Percentiles rank a stretch among this genome's conserved stretches.
These are phyloP conservation scores for Ustilago sp. DNA, from an alignment of 1,284 basidiomycete genomes.

Conservation along the genomic window DNA sequence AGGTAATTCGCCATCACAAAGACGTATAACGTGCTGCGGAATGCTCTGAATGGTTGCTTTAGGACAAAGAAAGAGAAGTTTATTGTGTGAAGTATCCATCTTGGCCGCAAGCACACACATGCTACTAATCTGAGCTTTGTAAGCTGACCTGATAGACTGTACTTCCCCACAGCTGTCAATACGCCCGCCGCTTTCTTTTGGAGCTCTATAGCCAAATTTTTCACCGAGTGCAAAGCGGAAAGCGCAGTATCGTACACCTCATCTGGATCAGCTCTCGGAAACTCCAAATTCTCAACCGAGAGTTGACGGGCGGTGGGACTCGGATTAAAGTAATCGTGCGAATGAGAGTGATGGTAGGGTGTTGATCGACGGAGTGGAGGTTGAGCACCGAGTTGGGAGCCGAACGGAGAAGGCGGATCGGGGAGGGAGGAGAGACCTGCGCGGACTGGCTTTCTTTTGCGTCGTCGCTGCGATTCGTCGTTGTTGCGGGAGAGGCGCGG, in stretches of 20 bases:
- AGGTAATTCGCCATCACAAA: slow-evolving; percentile 8
- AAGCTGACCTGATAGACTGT: slow-evolving; percentile 3
- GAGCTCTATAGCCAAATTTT: background rate
- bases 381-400: slow-evolving; percentile 12
- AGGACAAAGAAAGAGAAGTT: slow-evolving; percentile 1
- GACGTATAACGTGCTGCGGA: slow-evolving; percentile 15
- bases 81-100: slow-evolving; percentile 14
- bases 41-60: slow-evolving; percentile 19
- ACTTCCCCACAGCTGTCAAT: slow-evolving; percentile 14
- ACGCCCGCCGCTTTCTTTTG: background rate
- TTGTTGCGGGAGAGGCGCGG: background rate
- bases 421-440: slow-evolving; percentile 15
- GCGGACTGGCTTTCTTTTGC: slow-evolving; percentile 8
- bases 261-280: slow-evolving; percentile 15
- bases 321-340: slow-evolving; percentile 9
- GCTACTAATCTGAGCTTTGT: slow-evolving; percentile 13
- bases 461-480: background rate
- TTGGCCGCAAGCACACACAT: slow-evolving; percentile 6
- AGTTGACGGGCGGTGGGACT: slow-evolving; percentile 9
- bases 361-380: slow-evolving; percentile 4
- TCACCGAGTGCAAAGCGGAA: slow-evolving; percentile 11
- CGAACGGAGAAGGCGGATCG: slow-evolving; percentile 20
- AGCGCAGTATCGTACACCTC: slow-evolving; percentile 6
- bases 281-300: slow-evolving; percentile 7
- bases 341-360: slow-evolving; percentile 10